These are phyloP conservation scores for Lachnellula hyalina DNA, from an alignment of 2,329 filamentous ascomycete species.

Conservation along the genomic window DNA sequence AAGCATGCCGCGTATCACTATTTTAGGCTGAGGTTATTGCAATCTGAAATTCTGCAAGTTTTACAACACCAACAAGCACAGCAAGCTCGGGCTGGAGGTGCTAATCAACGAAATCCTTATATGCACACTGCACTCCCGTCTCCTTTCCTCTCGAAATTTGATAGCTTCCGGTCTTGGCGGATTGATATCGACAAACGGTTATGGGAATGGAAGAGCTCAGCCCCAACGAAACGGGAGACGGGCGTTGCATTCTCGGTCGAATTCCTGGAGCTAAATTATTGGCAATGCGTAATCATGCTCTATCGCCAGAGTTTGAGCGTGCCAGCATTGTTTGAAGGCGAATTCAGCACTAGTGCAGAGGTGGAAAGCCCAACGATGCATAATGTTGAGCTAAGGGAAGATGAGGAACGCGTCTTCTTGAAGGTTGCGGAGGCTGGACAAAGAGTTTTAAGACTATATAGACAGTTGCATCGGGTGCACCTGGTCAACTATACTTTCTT, in stretches of 20 bases:
- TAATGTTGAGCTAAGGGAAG: constrained; percentile 64
- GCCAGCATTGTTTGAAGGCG: constrained; percentile 76
- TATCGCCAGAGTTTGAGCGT: constrained; percentile 88
- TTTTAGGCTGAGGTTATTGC: constrained; percentile 78
- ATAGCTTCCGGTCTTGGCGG: constrained; percentile 83
- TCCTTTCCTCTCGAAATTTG: constrained; percentile 77
- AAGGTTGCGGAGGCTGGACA: constrained; percentile 95
- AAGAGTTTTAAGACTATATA: constrained; percentile 84
- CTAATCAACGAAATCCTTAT: constrained; percentile 61
- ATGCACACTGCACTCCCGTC: constrained; percentile 77
- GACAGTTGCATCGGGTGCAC: constrained; percentile 79
- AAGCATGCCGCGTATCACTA: constrained; percentile 92
- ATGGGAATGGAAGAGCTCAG: constrained; percentile 78
- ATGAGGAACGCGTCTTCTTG: constrained; percentile 86
- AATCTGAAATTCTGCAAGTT: constrained; percentile 93
- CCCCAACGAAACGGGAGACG: constrained; percentile 71
- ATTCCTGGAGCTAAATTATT: constrained; percentile 93
- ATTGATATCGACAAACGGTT: constrained; percentile 79
- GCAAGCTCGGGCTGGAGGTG: constrained; percentile 61
- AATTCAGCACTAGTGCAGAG: constrained; percentile 62
- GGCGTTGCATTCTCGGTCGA: constrained; percentile 86
- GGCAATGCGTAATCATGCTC: constrained; percentile 94
- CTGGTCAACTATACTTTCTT: constrained; percentile 95
- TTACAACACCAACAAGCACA: constrained; percentile 88
- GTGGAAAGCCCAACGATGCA: constrained; percentile 58